These are phyloP conservation scores for Phaeotremella skinneri DNA, from an alignment of 768 basidiomycete genomes.

Conservation along the genomic window DNA sequence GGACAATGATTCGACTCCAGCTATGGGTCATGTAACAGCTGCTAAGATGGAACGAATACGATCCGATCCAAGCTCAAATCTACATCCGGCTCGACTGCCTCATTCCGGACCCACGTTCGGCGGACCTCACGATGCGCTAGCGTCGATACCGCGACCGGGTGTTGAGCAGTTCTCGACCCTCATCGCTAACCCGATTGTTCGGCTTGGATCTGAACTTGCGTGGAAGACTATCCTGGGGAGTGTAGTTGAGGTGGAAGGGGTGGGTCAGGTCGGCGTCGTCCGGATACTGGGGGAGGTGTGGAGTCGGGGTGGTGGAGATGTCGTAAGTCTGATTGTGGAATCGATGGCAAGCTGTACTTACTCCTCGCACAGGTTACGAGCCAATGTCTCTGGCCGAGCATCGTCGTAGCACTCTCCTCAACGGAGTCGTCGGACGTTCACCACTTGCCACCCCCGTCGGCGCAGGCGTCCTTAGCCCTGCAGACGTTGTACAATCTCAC, in stretches of 20 bases:
- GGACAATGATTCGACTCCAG: not conserved
- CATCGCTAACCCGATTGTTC: slow-evolving; percentile 11
- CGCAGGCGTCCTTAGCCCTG: slow-evolving; percentile 29
- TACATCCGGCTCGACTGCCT: not conserved
- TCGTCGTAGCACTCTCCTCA: slow-evolving; percentile 28
- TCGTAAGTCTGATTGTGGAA: slow-evolving; percentile 19
- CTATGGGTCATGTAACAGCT: not conserved
- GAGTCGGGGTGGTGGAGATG: slow-evolving; percentile 42
- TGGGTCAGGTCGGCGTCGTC: slow-evolving; percentile 34
- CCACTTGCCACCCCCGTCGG: slow-evolving; percentile 19
- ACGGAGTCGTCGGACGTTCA: not conserved
- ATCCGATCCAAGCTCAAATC: slow-evolving; percentile 15
- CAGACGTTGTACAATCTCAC: slow-evolving; percentile 45
- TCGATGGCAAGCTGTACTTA: not conserved
- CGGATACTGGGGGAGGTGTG: slow-evolving; percentile 40
- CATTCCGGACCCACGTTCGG: slow-evolving; percentile 2
- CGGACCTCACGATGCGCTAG: not conserved
- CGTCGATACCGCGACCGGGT: not conserved
- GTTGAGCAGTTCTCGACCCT: not conserved
- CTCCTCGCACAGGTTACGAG: slow-evolving; percentile 29
- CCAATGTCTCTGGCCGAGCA: slow-evolving; percentile 35
- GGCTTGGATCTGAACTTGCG: slow-evolving; percentile 31
- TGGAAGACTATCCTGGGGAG: slow-evolving; percentile 43
- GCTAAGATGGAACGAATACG: slow-evolving; percentile 6
- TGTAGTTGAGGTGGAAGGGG: slow-evolving; percentile 40